Conservation (phyloP, 257 asterid species). For the Coffea canephora region DNA sequence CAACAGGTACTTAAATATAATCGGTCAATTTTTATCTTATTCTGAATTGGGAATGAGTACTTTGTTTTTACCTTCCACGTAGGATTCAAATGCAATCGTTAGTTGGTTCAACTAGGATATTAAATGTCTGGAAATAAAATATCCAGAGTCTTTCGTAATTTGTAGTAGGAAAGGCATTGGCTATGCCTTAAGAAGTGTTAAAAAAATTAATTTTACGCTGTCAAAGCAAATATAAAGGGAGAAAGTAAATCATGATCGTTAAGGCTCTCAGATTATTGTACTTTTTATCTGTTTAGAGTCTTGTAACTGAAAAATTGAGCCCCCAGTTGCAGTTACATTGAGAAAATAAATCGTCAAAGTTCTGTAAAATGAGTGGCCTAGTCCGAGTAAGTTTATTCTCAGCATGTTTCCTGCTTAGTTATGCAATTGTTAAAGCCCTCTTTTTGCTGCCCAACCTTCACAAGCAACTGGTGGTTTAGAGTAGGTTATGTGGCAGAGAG, state of each 20-base stretch:
- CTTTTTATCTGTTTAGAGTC: neutral
- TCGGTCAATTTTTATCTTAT: neutral
- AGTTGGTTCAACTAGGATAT: neutral
- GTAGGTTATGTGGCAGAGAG: neutral
- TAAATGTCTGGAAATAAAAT: neutral
- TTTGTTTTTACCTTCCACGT: neutral
- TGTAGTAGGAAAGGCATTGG: neutral
- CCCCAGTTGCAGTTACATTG: neutral
- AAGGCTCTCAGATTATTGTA: neutral
- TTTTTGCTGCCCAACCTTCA: neutral
- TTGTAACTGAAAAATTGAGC: neutral
- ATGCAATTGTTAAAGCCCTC: neutral
- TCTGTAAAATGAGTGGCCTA: neutral
- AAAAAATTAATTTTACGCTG: neutral
- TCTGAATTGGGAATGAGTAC: neutral
- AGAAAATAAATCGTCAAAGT: neutral
- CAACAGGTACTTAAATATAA: neutral
- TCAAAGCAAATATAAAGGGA: neutral
- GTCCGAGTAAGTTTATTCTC: neutral
- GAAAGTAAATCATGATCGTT: neutral
- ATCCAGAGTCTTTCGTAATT: neutral
- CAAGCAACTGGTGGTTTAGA: neutral
- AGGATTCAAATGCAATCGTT: neutral
- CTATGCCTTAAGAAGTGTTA: neutral
- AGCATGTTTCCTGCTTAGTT: neutral